phyloP scores from a whole-genome alignment of 1,284 basidiomycete species.

The Leccinum angustisporum region DNA sequence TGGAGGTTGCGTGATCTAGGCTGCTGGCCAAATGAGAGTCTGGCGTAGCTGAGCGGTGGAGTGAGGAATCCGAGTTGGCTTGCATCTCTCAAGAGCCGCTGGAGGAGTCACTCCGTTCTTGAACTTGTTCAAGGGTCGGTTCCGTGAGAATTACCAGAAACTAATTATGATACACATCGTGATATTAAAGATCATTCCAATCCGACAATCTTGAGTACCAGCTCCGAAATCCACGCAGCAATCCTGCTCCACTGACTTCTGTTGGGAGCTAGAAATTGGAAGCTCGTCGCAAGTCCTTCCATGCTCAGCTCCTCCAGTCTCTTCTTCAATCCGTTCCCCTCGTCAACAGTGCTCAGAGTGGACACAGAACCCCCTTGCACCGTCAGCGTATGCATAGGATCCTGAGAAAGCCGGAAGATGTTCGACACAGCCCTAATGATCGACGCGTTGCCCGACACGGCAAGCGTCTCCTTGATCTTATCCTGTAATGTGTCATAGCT shows the following conservation, averaged over 20 bases:
- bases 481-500: conserved; percentile 83
- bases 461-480: conserved; percentile 74
- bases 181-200: conserved; percentile 33
- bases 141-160: conserved; percentile 22
- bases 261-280: conserved; percentile 64
- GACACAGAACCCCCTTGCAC: conserved; percentile 56
- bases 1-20: conserved; percentile 59
- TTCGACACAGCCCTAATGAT: conserved; percentile 73
- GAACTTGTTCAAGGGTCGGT: neutral
- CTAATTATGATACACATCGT: conserved; percentile 2
- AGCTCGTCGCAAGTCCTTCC: conserved; percentile 67
- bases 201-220: conserved; percentile 57
- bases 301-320: conserved; percentile 65
- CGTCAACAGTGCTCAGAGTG: conserved; percentile 64
- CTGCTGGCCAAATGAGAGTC: conserved; percentile 57
- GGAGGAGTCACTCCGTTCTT: neutral
- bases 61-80: neutral
- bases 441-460: conserved; percentile 68
- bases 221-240: conserved; percentile 71
- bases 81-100: neutral
- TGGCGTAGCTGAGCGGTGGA: conserved; percentile 38
- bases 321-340: conserved; percentile 36
- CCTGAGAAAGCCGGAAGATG: conserved; percentile 71
- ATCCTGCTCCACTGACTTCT: conserved; percentile 61
- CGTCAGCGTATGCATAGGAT: conserved; percentile 43